A percentile compares a stretch with the other conserved stretches of the same genome.
Evolutionary conservation across 2,329 filamentous ascomycete species (phyloP).

Genomic region (Fusarium caatingaense): DNA sequence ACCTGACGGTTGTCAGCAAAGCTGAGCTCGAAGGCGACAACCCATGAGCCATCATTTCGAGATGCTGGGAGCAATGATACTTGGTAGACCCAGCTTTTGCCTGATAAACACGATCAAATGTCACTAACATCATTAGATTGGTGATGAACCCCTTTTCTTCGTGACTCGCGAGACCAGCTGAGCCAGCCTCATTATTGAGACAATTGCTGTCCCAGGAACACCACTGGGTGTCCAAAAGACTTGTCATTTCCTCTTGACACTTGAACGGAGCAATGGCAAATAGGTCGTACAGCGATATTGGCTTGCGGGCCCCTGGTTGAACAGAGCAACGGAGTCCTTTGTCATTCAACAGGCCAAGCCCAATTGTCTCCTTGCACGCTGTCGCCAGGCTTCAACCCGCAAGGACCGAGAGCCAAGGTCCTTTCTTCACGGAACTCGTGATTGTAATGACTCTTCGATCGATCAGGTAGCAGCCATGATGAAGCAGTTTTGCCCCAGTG

Average conservation of each 20-base stretch:
- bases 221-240: no score
- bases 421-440: not conserved
- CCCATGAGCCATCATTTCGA: not conserved
- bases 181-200: not conserved
- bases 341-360: not conserved
- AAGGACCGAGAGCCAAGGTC: not conserved
- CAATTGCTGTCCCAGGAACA: no score
- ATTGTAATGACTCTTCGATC: not conserved
- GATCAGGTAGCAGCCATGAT: not conserved
- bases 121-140: not conserved
- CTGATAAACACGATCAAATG: not conserved
- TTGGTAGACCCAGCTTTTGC: not conserved
- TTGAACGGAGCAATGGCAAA: no score
- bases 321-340: no score
- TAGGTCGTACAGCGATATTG: no score
- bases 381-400: not conserved
- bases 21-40: not conserved
- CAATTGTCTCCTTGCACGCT: not conserved
- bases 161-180: not conserved
- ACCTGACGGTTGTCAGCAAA: not conserved
- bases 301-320: no score
- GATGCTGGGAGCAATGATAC: not conserved
- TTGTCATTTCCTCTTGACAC: no score
- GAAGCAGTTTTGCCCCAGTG: not conserved
- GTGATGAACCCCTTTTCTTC: not conserved